Evolutionary conservation across 2,329 filamentous ascomycete species (phyloP), one percentile per base, ranked within the genome.

Genomic region (Alternaria viburni): DNA sequence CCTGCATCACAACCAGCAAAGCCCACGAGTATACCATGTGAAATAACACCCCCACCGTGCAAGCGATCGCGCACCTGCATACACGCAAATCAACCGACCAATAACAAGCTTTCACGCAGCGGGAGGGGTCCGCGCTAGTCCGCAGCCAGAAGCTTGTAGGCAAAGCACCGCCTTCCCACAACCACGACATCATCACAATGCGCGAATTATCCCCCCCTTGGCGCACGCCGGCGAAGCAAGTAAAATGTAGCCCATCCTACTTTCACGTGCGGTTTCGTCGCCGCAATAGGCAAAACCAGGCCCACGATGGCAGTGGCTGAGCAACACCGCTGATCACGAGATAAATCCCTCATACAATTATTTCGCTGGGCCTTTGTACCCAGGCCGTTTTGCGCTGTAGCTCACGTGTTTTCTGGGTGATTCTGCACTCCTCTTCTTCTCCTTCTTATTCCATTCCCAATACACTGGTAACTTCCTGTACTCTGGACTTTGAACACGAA

Each of bases 291-390:
- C 19, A 51, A 51, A 26, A 23, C 11, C n/a, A 54, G 51, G 23
- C 52, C 32, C 52, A 44, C n/a, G 6, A 44, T 54, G 32, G 23
- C 9, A 10, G 52, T 54, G 52, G 52, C 52, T 54, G 52, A 54
- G 52, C 52, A 54, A 26, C n/a, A 17, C 36, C 25, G 59, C 15
- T 61, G 52, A 51, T 54, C 49, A 21, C 13, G 7, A 17, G 46
- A 51, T 45, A 61, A 61, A 61, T 61, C 17, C 59, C 52, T 43
- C 54, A 44, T 61, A 46, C 45, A 46, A 50, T 36, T 46, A 43
- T 28, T 23, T 28, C 23, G 36, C 36, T 41, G 36, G 36, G 36
- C 32, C 13, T 50, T 13, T 23, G 30, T 32, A 28, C 30, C 12
- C 12, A 51, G 28, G 17, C 28, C 17, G 49, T 30, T n/a, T 51